Percentiles rank a stretch among this genome's conserved stretches.
phyloP scores from a whole-genome alignment of 495 filamentous ascomycete genomes.

The Cladorrhinum samala region DNA sequence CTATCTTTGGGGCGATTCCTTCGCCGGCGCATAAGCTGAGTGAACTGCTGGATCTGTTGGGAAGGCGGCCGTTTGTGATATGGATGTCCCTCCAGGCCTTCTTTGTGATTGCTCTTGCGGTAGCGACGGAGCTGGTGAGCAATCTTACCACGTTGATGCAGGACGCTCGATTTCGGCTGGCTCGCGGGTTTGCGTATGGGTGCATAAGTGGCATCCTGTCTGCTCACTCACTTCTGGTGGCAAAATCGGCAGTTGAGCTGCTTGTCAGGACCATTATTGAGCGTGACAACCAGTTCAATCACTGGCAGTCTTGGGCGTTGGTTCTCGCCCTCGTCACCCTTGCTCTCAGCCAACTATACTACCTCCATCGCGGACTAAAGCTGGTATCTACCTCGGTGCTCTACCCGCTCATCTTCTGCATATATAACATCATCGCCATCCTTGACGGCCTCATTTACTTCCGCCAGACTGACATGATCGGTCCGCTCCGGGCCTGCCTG shows the following conservation, averaged over 20 bases:
- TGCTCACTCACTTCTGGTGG: conserved; percentile 85
- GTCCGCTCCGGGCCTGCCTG: conserved; percentile 67
- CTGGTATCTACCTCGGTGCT: conserved; percentile 92
- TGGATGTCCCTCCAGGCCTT: conserved; percentile 83
- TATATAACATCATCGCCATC: conserved; percentile 99
- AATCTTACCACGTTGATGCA: conserved; percentile 44
- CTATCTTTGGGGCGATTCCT: conserved; percentile 88
- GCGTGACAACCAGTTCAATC: conserved; percentile 86
- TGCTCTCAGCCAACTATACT: conserved; percentile 89
- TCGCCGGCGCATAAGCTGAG: conserved; percentile 85
- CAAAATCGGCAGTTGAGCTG: conserved; percentile 94
- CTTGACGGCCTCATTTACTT: conserved; percentile 97
- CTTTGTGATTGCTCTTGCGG: conserved; percentile 61
- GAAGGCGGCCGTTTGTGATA: conserved; percentile 67
- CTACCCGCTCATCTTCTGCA: conserved; percentile 97
- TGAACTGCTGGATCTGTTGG: conserved; percentile 73
- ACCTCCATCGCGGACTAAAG: conserved; percentile 87
- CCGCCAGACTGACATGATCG: conserved; percentile 73
- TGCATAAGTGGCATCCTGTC: conserved; percentile 88
- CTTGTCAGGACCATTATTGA: conserved; percentile 90
- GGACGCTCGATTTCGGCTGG: conserved; percentile 62
- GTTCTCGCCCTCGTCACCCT: conserved; percentile 74
- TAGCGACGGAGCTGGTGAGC: conserved; percentile 53
- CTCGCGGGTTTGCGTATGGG: conserved; percentile 82
- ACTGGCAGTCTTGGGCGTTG: conserved; percentile 96